Evolutionary conservation across 768 basidiomycete species (phyloP), one percentile per base, ranked within the genome.

Genomic region (Boletellus ananas): DNA sequence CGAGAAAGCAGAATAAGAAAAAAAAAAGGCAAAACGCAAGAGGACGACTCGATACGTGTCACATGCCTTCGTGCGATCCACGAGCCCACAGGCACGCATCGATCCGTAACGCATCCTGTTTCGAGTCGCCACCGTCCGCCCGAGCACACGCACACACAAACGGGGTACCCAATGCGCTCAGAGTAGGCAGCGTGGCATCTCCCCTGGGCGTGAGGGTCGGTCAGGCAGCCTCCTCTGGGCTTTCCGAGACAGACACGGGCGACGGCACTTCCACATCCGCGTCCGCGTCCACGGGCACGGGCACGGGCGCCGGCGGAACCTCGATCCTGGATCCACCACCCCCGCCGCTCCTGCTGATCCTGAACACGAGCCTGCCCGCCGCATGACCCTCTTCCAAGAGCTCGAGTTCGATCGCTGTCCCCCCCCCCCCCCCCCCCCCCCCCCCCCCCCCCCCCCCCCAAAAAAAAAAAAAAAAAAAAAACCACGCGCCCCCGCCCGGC

Each of bases 341-440:
- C 1, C 21, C n/a, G 12, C 14, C 2, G 14, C 55, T 58, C 53
- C 29, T 65, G 48, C 50, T 54, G 21, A 67, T 69, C 35, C 47
- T 65, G 41, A 67, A 69, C 9, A 45, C 29, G 20, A 67, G 56
- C 45, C 42, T 68, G 10, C 66, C 66, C 5, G 66, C 65, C 11
- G 65, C 60, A 37, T 65, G 55, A 1, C 66, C 66, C 34, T 67
- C 65, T 49, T 65, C 66, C 3, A 67, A 51, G 36, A 67, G 61
- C 37, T 67, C 66, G 12, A 67, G 63, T 33, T 63, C 66, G 36
- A 67, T 51, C 16, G 61, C 66, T 67, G 43, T 42, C 38, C 43
- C 44, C 0, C 20, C 37, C 2, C 11, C 43, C 44, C 0, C 20
- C 37, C 2, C 11, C 43, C 44, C 0, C 20, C 37, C 2, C 11